A percentile compares a stretch with the other conserved stretches of the same genome.
These are phyloP conservation scores for Xylariaceae sp. DNA, from an alignment of 2,329 filamentous ascomycete genomes.

Conservation along the genomic window DNA sequence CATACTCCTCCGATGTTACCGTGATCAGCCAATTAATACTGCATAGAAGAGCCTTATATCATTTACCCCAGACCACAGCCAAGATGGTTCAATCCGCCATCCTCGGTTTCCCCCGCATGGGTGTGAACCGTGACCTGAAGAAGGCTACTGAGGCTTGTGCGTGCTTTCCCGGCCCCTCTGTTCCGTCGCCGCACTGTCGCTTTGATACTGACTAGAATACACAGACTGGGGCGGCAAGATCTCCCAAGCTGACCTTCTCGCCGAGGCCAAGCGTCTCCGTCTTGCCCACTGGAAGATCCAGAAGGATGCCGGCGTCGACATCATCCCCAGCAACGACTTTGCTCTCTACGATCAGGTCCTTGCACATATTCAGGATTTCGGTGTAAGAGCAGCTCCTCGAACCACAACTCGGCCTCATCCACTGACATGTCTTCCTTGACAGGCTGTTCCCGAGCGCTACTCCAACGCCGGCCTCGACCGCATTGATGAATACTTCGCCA, in stretches of 20 bases:
- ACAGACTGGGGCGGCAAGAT: constrained; percentile 85
- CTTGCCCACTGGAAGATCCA: constrained; percentile 99
- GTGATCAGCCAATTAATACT: constrained; percentile 10
- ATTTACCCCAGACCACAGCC: constrained; percentile 31
- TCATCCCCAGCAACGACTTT: constrained; percentile 99
- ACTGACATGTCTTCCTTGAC: constrained; percentile 19
- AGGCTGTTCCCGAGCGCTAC: constrained; percentile 92
- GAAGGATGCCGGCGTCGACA: constrained; percentile 94
- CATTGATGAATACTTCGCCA: constrained; percentile 98
- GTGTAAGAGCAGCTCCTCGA: constrained; percentile 54
- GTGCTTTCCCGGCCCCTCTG: constrained; percentile 24
- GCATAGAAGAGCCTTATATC: constrained; percentile 20
- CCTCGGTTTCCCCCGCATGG: constrained; percentile 99
- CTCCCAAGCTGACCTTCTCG: constrained; percentile 82
- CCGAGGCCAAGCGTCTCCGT: constrained; percentile 95
- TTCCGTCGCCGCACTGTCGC: constrained; percentile 5
- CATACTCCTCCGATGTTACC: neutral
- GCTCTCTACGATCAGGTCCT: constrained; percentile 98
- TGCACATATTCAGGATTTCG: constrained; percentile 96
- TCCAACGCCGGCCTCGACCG: constrained; percentile 80
- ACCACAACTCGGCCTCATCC: neutral
- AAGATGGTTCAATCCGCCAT: constrained; percentile 68
- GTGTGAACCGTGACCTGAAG: constrained; percentile 97
- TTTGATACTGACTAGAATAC: constrained; percentile 14
- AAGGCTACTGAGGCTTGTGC: constrained; percentile 95